Evolutionary conservation across 345 rosid genomes (phyloP).

Genomic region (Linum trigynum): DNA sequence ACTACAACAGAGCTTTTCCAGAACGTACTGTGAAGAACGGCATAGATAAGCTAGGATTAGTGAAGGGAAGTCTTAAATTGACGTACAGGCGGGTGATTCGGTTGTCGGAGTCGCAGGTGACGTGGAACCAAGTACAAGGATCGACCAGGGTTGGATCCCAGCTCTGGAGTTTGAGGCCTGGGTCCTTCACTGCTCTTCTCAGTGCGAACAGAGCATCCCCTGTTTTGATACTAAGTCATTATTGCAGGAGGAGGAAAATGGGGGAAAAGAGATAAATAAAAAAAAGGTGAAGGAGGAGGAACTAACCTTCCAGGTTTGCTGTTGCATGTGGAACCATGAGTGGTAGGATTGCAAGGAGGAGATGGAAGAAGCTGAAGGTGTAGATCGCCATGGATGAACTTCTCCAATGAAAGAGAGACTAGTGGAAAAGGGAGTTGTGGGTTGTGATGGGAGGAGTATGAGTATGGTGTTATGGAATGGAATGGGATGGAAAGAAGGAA

Average conservation of each 20-base stretch:
- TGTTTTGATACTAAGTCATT: slow-evolving; percentile 15
- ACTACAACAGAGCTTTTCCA: too few species aligned
- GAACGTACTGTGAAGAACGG: neutral
- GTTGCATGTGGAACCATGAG: slow-evolving; percentile 16
- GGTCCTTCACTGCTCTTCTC: slow-evolving; percentile 58
- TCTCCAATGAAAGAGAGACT: too few species aligned
- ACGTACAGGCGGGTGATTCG: slow-evolving; percentile 56
- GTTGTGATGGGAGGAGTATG: too few species aligned
- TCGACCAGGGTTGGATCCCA: slow-evolving; percentile 76
- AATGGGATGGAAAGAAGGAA: too few species aligned
- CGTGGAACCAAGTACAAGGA: slow-evolving; percentile 81
- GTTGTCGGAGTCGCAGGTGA: slow-evolving; percentile 49
- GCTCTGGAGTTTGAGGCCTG: slow-evolving; percentile 53
- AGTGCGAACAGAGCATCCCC: slow-evolving; percentile 62
- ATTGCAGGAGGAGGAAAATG: neutral
- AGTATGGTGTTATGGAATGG: too few species aligned
- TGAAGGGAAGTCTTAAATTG: neutral
- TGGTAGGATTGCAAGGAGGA: slow-evolving; percentile 15
- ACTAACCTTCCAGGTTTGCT: slow-evolving; percentile 47
- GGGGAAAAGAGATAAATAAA: too few species aligned
- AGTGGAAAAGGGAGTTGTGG: too few species aligned
- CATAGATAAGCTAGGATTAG: neutral
- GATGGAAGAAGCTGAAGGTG: slow-evolving; percentile 14
- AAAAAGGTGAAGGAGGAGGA: neutral
- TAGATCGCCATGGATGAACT: slow-evolving; percentile 24